Percentiles rank a stretch among this genome's conserved stretches.
Evolutionary conservation across 169 alveolate species (phyloP).

Genomic region (Cyclospora cayetanensis): DNA sequence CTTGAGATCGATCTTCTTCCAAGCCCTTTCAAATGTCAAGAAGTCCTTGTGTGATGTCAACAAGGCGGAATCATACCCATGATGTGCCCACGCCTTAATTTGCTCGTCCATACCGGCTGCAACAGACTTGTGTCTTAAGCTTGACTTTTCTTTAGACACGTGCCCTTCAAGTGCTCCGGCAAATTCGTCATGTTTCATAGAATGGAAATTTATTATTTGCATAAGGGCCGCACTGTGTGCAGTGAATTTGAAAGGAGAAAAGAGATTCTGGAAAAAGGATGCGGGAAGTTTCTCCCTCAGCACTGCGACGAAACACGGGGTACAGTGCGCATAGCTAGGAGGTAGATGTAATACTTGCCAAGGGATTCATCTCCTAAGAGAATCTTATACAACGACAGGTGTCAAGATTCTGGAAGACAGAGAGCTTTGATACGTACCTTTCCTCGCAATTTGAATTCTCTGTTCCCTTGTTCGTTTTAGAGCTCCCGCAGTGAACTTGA

Average conservation of each 20-base stretch:
- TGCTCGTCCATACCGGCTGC: conserved; percentile 55
- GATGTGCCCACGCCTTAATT: conserved; percentile 55
- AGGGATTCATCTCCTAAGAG: too few species aligned
- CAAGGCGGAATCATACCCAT: conserved; percentile 46
- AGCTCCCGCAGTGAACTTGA: conserved; percentile 34
- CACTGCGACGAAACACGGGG: too few species aligned
- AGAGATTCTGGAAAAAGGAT: conserved; percentile 1
- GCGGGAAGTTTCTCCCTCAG: conserved; percentile 40
- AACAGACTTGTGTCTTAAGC: not conserved
- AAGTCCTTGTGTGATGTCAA: conserved; percentile 57
- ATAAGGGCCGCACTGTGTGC: conserved; percentile 66
- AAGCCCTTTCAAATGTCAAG: conserved; percentile 54
- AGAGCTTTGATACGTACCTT: not conserved
- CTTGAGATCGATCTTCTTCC: conserved; percentile 41
- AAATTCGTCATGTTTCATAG: conserved; percentile 57
- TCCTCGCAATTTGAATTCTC: conserved; percentile 3
- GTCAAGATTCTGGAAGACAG: not conserved
- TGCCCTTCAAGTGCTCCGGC: conserved; percentile 4
- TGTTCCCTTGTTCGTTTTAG: conserved; percentile 38
- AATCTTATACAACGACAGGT: too few species aligned
- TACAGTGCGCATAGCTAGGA: too few species aligned
- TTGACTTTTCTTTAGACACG: conserved; percentile 11
- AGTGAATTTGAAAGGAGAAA: conserved; percentile 51
- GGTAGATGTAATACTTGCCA: too few species aligned
- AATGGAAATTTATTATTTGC: conserved; percentile 66